Base-by-base conservation (phyloP, 106 monocot genomes). In the Dioscorea alata region DNA sequence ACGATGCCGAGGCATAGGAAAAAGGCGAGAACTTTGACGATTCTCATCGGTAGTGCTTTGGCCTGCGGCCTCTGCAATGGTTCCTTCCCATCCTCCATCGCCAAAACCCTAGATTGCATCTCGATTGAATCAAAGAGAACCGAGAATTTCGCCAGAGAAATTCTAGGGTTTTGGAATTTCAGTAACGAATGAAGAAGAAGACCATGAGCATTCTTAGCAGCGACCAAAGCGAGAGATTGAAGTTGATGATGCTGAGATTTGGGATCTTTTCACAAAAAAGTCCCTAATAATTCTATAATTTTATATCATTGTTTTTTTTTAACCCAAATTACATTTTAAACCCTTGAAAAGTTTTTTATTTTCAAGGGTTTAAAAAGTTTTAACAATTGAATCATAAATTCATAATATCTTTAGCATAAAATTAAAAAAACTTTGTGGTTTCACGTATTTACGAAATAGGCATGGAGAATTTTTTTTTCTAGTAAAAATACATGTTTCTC, bases 11-110 rank as follows among this genome's bases (percentile, higher is more conserved):
- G 34, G 54, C 77, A 32, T 4, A 77, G 21, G 56, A 84, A 74
- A 2, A 68, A 28, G 0, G 74, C 23, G 20, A 80, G 50, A 15
- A 70, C 50, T 58, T 63, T 61, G 51, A 77, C 48, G 20, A 74
- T 68, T 61, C 16, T 74, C 21, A 42, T 12, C 15, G 67, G 69
- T 12, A 74, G 23, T 35, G 8, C 33, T n/a, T 66, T 73, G 6
- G 68, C 60, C 20, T 69, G 80, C 4, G 54, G 32, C 57, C 62
- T 70, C 25, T 60, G 62, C 22, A 34, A 52, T 8, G 32, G 61
- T 49, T 76, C 79, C 61, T 63, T 79, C 35, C 75, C 75, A 33
- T 80, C 65, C 59, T 79, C 84, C 28, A 49, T 19, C 1, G 34
- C 7, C 33, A 61, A 52, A 65, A 69, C 64, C 57, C 80, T 76